Evolutionary conservation across 305 asterid species (phyloP), one percentile per base, ranked within the genome.

Genomic region (Fraxinus paxiana): DNA sequence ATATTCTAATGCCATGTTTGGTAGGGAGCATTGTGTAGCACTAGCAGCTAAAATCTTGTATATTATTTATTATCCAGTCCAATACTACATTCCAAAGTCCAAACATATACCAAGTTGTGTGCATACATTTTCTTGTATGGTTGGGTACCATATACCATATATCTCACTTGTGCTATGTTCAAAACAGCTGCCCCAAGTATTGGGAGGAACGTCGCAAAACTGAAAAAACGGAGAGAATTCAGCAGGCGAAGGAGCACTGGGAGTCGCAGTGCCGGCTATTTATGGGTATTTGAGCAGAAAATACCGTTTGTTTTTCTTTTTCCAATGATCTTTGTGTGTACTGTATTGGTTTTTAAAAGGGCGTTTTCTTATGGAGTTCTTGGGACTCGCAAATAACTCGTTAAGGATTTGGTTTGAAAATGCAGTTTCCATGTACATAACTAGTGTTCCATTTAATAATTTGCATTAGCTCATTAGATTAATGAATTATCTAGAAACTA

Each of bases 201-300:
- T 94, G 99, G 98, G 82, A 78, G 72, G 97, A 92, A 75, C 88
- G 97, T 7, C 93, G 93, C 12, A 91, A 85, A 80, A 61, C 86
- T 30, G 99, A 96, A 79, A 90, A 93, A 87, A 61, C 34, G 0
- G 99, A 96, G 83, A 85, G 99, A 72, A 83, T 96, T 76, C 84
- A 78, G 83, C 99, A 90, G 83, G 84, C 91, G 4, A 96, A 96
- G 92, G 94, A 92, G 85, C 95, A 96, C 71, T 94, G 99, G 99
- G 99, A 96, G 80, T 82, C 87, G 15, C 92, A 92, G 83, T 89
- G 93, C 82, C 93, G 95, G 24, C 85, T 94, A 13, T 90, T 96
- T 84, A 77, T 79, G 34, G 99, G 99, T 3, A 59, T 92, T 63
- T 96, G 82, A 90, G 51, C 75, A 56, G 26, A 77, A 78, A 10